phyloP scores from a whole-genome alignment of 495 filamentous ascomycete genomes.

The Penicillium ochrochloron region DNA sequence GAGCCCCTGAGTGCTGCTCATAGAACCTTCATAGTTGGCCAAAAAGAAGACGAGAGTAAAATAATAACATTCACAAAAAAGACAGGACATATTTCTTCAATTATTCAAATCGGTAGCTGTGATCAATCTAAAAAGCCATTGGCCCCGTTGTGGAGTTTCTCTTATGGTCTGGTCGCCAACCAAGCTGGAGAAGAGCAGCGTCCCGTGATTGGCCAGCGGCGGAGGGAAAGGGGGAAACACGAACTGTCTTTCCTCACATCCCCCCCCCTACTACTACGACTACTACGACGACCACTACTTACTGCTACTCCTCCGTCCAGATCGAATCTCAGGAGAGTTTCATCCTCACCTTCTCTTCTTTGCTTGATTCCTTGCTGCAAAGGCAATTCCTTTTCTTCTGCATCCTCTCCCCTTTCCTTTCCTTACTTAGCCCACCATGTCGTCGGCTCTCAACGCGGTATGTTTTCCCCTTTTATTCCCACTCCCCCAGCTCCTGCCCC shows the following conservation, averaged over 20 bases:
- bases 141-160: conserved; percentile 11
- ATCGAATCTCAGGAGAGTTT: conserved; percentile 30
- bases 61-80: too few relatives aligned
- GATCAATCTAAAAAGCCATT: not conserved
- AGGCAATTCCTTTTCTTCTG: conserved; percentile 18
- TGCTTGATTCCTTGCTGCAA: conserved; percentile 24
- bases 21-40: not conserved
- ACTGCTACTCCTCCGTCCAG: conserved; percentile 16
- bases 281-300: conserved; percentile 4
- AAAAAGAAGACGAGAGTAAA: not conserved
- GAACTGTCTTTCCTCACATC: conserved; percentile 34
- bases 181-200: conserved; percentile 23
- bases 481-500: conserved; percentile 44
- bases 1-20: conserved; percentile 37
- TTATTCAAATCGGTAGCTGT: not conserved
- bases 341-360: conserved; percentile 25
- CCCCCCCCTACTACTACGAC: conserved; percentile 23
- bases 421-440: conserved; percentile 54
- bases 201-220: conserved; percentile 35
- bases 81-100: not conserved
- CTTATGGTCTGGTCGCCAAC: not conserved
- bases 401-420: conserved; percentile 29
- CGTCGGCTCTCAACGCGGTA: conserved; percentile 66
- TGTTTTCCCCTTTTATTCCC: conserved; percentile 50
- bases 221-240: conserved; percentile 40